Conservation (phyloP, 495 filamentous ascomycete species). For the Talaromyces ruber region DNA sequence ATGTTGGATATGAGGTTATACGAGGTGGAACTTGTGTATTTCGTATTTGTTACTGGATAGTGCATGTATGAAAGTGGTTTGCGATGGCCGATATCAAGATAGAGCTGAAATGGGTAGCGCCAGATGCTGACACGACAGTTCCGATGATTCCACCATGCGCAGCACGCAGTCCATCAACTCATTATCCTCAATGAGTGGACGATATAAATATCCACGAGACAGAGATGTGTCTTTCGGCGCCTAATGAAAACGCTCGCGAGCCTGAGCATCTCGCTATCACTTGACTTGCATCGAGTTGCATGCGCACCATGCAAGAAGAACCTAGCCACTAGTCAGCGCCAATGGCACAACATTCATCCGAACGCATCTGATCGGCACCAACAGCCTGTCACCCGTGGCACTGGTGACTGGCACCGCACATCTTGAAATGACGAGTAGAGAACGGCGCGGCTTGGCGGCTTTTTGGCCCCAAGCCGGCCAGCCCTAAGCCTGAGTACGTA, state of each 20-base stretch:
- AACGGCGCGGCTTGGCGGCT: neutral
- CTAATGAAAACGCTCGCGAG: neutral
- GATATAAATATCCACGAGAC: neutral
- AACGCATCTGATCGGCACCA: neutral
- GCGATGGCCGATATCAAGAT: neutral
- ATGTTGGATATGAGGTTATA: neutral
- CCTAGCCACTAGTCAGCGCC: neutral
- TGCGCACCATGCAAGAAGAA: neutral
- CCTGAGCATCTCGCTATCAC: neutral
- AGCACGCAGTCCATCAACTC: too few relatives aligned
- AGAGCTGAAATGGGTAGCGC: neutral
- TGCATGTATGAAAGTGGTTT: too few relatives aligned
- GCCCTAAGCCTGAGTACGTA: neutral
- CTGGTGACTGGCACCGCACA: neutral
- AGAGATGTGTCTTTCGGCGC: neutral
- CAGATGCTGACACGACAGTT: neutral
- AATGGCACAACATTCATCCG: neutral
- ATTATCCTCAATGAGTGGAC: too few relatives aligned
- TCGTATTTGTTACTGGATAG: neutral
- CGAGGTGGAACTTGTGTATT: neutral
- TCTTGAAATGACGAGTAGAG: neutral
- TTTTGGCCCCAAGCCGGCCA: neutral
- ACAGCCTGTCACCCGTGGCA: neutral
- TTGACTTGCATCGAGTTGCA: neutral
- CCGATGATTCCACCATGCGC: too few relatives aligned